Evolutionary conservation across 2,329 filamentous ascomycete species (phyloP).

Genomic region (Neobulgaria alba): DNA sequence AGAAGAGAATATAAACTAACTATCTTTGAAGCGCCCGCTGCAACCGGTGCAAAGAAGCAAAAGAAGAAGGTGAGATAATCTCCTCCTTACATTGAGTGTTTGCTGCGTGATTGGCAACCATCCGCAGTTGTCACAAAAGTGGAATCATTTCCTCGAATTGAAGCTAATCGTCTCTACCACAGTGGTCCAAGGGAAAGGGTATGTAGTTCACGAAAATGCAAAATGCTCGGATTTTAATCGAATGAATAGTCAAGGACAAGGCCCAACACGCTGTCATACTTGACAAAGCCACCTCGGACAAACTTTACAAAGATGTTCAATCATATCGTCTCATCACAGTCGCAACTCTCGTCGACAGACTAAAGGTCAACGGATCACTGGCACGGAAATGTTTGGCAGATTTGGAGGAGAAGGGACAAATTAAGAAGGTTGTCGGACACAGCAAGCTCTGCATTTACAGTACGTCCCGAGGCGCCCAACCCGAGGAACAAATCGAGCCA

Average conservation of each 20-base stretch:
- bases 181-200: conserved; percentile 56
- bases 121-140: no score
- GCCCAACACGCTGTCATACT: conserved; percentile 98
- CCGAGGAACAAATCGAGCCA: neutral
- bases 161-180: conserved; percentile 5
- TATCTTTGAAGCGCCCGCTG: conserved; percentile 38
- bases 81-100: neutral
- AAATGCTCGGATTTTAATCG: conserved; percentile 14
- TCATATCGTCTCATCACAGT: conserved; percentile 99
- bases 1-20: conserved; percentile 6
- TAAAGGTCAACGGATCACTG: conserved; percentile 99
- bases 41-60: conserved; percentile 67
- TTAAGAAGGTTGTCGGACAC: conserved; percentile 96
- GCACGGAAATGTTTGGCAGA: conserved; percentile 83
- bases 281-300: conserved; percentile 95
- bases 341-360: conserved; percentile 94
- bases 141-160: neutral
- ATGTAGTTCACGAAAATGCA: conserved; percentile 25
- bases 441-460: conserved; percentile 99
- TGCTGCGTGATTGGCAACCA: neutral
- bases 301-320: conserved; percentile 99
- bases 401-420: conserved; percentile 95
- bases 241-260: conserved; percentile 95
- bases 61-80: conserved; percentile 53
- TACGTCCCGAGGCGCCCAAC: conserved; percentile 38